Base-by-base conservation (phyloP, 345 rosid species). In the Arabidopsis suecica region DNA sequence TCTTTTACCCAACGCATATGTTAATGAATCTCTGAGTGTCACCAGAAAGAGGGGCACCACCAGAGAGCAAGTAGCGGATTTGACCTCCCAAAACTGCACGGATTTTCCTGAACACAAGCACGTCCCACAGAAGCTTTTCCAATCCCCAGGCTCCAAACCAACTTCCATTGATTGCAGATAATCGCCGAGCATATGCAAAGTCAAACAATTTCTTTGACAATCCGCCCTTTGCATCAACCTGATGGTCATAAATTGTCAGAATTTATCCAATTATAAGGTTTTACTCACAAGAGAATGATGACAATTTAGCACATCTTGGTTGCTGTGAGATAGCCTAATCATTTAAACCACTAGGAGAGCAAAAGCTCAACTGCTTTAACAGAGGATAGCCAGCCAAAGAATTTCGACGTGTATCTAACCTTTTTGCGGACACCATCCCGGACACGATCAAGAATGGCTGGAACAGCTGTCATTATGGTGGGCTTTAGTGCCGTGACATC, bases 21-120 rank as follows among this genome's bases (percentile, higher is more conserved):
- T 91, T 96, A 84, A 96, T 93, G 82, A 93, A 96, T 88, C 99
- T 93, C 82, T 96, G 99, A 71, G 99, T 96, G 76, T 89, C 96
- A 73, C 81, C 88, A 75, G 97, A 91, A 79, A 96, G 91, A 63
- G 99, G 99, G 65, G 99, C 98, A 80, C 99, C 99, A 18, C 99
- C 99, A 45, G 98, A 96, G 57, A 96, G 91, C 86, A 96, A 77
- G 82, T 91, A 96, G 11, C 99, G 96, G 69, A 93, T 78, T 38
- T 81, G 89, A 71, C 99, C 97, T 72, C 99, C 99, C 78, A 96
- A 73, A 69, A 93, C 75, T 42, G 98, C 97, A 69, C 79, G 86
- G 70, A 96, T 91, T 84, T 93, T 91, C 69, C 82, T 78, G 65
- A 95, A 95, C 71, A 95, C 99, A 74, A 92, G 85, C 73, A 89